Evolutionary conservation across 129 eudicot genomes (phyloP), one percentile per base, ranked within the genome.

Genomic region (Saussurea involucrata): DNA sequence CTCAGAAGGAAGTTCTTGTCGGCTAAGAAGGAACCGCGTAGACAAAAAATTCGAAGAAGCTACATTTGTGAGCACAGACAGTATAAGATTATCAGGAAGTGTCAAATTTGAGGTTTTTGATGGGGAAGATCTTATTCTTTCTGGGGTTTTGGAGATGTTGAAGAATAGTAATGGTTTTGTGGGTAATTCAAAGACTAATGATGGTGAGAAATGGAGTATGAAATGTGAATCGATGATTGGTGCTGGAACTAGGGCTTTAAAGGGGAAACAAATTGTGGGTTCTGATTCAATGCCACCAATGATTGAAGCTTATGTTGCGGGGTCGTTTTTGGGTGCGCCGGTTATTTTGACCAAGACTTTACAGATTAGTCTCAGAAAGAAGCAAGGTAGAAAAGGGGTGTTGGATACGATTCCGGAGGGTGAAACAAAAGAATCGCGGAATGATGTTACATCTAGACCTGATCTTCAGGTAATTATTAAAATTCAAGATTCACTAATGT

Each of bases 31-130:
- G 42, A 88, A 90, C 69, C 77, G 98, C 40, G 77, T 88, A 0
- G 98, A 90, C 76, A 90, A 90, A 67, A 88, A 81, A 80, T 85
- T 91, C 5, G 96, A 92, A 80, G 98, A 92, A 74, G 94, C 92
- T 20, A 92, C 93, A 15, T 92, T 88, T 78, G 96, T 92, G 69
- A 88, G 96, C 80, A 92, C 98, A 0, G 98, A 88, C 63, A 83
- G 88, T 81, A 88, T 92, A 67, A 78, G 96, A 55, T 76, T 90
- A 17, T 79, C 92, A 0, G 96, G 94, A 49, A 92, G 96, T 85
- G 92, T 88, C 28, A 92, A 83, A 77, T 90, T 90, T 9, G 94
- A 92, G 85, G 96, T 92, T 34, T 86, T 81, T 24, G 80, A 92
- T 79, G 83, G 85, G 32, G 90, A 90, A 11, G 90, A 90, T 72